Evolutionary conservation across 78 protist genomes (phyloP).

Genomic region (Fonticula alba): DNA sequence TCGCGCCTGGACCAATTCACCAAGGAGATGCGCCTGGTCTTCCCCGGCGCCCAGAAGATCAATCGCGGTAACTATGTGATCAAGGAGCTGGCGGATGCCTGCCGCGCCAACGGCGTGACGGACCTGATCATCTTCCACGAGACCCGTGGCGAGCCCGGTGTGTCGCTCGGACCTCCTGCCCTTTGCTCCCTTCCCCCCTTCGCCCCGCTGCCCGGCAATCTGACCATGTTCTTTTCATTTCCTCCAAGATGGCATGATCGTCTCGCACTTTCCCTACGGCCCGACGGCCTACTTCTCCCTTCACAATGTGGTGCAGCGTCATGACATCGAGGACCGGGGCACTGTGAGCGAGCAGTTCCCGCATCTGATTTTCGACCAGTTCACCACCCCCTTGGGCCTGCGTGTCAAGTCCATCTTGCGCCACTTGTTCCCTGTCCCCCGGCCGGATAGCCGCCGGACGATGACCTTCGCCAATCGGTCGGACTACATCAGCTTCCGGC

Average conservation of each 20-base stretch:
- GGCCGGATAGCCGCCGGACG: constrained; percentile 61
- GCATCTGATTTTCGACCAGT: constrained; percentile 81
- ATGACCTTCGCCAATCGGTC: constrained; percentile 70
- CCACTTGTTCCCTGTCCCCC: constrained; percentile 92
- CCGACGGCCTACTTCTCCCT: constrained; percentile 95
- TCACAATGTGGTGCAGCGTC: constrained; percentile 72
- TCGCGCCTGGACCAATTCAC: constrained; percentile 64
- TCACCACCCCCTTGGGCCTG: constrained; percentile 70
- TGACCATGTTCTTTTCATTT: neutral
- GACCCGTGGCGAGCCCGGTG: constrained; percentile 85
- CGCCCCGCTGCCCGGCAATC: neutral
- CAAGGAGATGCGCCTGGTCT: constrained; percentile 73
- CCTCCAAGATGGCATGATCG: constrained; percentile 57
- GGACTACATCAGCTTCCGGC: constrained; percentile 78
- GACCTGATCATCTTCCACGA: constrained; percentile 94
- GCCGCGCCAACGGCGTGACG: constrained; percentile 66
- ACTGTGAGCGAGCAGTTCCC: constrained; percentile 71
- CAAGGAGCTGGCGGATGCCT: constrained; percentile 65
- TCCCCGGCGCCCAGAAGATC: constrained; percentile 82
- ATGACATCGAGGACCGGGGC: constrained; percentile 51
- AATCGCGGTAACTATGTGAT: constrained; percentile 77
- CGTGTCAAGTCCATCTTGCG: constrained; percentile 64
- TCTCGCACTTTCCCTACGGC: constrained; percentile 95
- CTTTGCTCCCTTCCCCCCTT: neutral
- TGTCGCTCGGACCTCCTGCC: neutral